Conservation (phyloP, 2,329 filamentous ascomycete genomes). For the Colletotrichum cereale region DNA sequence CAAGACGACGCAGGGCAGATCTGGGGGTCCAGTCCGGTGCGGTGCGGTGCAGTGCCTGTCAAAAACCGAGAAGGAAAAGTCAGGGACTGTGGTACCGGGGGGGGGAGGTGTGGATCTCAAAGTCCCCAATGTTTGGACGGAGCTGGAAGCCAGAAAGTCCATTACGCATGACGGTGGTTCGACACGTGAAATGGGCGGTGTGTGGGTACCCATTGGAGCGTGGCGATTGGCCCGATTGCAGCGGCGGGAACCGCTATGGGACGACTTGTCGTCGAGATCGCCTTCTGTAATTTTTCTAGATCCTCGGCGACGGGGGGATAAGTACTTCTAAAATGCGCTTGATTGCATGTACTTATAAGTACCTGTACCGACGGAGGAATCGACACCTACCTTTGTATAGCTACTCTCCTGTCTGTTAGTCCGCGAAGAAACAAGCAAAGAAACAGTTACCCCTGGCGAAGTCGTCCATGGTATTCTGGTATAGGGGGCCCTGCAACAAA, state of each 20-base stretch:
- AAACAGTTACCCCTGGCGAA: conserved; percentile 4
- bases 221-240: conserved; percentile 26
- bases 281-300: conserved; percentile 36
- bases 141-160: conserved; percentile 18
- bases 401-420: neutral
- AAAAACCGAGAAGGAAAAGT: neutral
- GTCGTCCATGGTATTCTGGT: neutral
- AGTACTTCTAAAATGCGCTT: neutral
- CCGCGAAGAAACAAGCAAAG: conserved; percentile 5
- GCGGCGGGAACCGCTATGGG: conserved; percentile 36
- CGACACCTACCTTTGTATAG: neutral
- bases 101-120: neutral
- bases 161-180: conserved; percentile 39
- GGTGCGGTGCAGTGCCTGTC: conserved; percentile 8
- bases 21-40: conserved; percentile 8
- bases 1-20: conserved; percentile 4
- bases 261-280: conserved; percentile 39
- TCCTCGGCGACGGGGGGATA: conserved; percentile 7
- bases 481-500: conserved; percentile 20
- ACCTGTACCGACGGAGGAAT: neutral
- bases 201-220: conserved; percentile 31
- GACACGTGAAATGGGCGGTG: conserved; percentile 40
- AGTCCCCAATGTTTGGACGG: conserved; percentile 23
- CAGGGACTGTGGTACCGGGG: conserved; percentile 1
- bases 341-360: neutral